Evolutionary conservation across 257 asterid genomes (phyloP), one percentile per base, ranked within the genome.

Genomic region (Echium plantagineum): DNA sequence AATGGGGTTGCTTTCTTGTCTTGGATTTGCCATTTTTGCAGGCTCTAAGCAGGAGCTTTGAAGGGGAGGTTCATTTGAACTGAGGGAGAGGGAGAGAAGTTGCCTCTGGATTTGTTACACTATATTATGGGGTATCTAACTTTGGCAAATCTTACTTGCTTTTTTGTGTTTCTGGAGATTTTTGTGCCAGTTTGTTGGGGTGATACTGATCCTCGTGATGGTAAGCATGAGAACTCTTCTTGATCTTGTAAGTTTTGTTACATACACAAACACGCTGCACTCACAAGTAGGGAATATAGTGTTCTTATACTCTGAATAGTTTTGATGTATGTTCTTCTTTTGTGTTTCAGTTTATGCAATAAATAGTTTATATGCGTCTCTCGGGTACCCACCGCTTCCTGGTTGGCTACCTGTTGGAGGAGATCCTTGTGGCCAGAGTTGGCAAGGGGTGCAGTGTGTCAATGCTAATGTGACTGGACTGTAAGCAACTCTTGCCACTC

Each of bases 391-490:
- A 0, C 67, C 69, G 9, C 88, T 91, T 62, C 68, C 83, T 46
- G 94, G 90, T 28, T 91, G 98, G 97, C 31, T 79, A 22, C 85
- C 84, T 15, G 6, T 71, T 57, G 96, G 93, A 64, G 95, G 89
- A 55, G 98, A 91, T 78, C 98, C 98, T 5, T 91, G 98, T 26
- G 96, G 90, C 56, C 79, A 78, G 9, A 69, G 71, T 64, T 91
- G 98, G 98, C 87, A 75, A 67, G 98, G 98, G 16, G 89, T 91
- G 47, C 83, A 75, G 62, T 91, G 98, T 67, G 98, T 91, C 59
- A 83, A 78, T 59, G 59, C 81, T 59, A 85, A 85, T 62, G 72
- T 91, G 57, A 84, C 95, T 64, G 82, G 78, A 55, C 71, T 91
- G 96, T 91, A 82, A 32, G 96, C 19, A 60, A 26, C 46, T 28